Evolutionary conservation across 352 stramenopile species (phyloP).

Genomic region (Phytophthora pinifolia): DNA sequence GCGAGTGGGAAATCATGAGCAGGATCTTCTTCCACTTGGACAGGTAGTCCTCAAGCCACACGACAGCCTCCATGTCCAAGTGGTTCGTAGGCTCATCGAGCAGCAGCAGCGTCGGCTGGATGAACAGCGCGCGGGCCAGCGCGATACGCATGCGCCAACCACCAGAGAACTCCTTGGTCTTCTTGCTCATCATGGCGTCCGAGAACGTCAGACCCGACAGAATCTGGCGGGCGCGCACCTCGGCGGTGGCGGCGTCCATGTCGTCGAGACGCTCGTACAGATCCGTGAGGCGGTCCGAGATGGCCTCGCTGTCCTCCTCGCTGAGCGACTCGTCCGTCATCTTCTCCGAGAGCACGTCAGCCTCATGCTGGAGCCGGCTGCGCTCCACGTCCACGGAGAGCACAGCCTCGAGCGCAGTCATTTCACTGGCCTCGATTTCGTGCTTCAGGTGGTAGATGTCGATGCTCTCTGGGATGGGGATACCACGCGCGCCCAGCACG

Average conservation of each 20-base stretch:
- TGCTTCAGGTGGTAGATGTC: slow-evolving; percentile 97
- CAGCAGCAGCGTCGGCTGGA: slow-evolving; percentile 94
- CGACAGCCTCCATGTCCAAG: slow-evolving; percentile 97
- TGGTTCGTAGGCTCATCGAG: slow-evolving; percentile 96
- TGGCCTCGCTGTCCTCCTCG: slow-evolving; percentile 81
- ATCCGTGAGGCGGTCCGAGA: slow-evolving; percentile 92
- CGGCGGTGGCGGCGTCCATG: slow-evolving; percentile 93
- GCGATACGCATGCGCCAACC: slow-evolving; percentile 97
- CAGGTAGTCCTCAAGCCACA: slow-evolving; percentile 99
- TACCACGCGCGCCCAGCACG: slow-evolving; percentile 92
- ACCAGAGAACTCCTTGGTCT: slow-evolving; percentile 93
- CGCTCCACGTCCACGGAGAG: slow-evolving; percentile 95
- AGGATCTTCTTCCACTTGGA: slow-evolving; percentile 97
- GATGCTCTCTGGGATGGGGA: slow-evolving; percentile 95
- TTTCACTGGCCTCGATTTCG: slow-evolving; percentile 94
- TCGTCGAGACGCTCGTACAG: slow-evolving; percentile 96
- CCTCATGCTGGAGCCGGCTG: slow-evolving; percentile 91
- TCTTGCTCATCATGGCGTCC: slow-evolving; percentile 93
- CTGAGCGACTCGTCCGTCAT: slow-evolving; percentile 87
- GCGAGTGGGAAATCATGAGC: slow-evolving; percentile 97
- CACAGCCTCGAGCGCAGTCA: slow-evolving; percentile 95
- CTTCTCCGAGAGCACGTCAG: slow-evolving; percentile 91
- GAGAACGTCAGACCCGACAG: slow-evolving; percentile 96
- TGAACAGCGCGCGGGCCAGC: slow-evolving; percentile 96
- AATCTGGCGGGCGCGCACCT: slow-evolving; percentile 93